These are phyloP conservation scores for Iris pallida DNA, from an alignment of 116 monocot genomes.

Conservation along the genomic window DNA sequence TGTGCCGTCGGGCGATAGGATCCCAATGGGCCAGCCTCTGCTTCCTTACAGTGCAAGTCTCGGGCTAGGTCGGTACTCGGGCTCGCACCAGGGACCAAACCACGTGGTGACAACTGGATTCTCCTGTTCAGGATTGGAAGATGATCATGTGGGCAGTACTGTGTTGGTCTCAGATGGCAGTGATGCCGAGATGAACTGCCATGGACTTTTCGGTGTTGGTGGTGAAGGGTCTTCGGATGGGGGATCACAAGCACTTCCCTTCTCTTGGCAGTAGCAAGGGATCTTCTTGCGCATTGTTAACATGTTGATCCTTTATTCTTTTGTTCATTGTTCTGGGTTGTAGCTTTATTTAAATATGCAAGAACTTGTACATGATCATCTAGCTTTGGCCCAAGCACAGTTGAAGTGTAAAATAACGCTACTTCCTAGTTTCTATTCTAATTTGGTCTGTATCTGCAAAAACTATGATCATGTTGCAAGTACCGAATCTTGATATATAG, in stretches of 20 bases:
- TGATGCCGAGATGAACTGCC: slow-evolving; percentile 25
- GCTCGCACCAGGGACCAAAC: slow-evolving; percentile 13
- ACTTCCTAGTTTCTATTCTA: no score
- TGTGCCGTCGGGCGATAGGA: slow-evolving; percentile 20
- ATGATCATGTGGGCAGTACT: slow-evolving; percentile 15
- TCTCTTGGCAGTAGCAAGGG: slow-evolving; percentile 45
- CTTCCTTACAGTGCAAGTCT: slow-evolving; percentile 20
- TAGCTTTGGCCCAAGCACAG: no score
- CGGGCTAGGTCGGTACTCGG: slow-evolving; percentile 1
- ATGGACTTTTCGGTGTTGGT: slow-evolving; percentile 28
- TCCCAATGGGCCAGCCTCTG: slow-evolving; percentile 36
- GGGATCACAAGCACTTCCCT: slow-evolving; percentile 29
- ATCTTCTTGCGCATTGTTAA: neutral
- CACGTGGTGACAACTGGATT: slow-evolving; percentile 14
- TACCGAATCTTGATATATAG: no score
- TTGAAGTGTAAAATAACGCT: no score
- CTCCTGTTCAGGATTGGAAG: slow-evolving; percentile 17
- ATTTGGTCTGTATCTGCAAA: no score
- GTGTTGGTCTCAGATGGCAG: slow-evolving; percentile 20
- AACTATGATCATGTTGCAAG: no score
- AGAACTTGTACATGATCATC: no score
- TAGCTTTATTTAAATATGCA: no score
- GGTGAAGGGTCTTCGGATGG: slow-evolving; percentile 30
- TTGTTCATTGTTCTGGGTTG: no score
- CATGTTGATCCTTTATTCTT: no score